Percentiles rank a stretch among this genome's conserved stretches.
phyloP scores from a whole-genome alignment of 1,284 basidiomycete genomes.

The Sanghuangporus weigelae region DNA sequence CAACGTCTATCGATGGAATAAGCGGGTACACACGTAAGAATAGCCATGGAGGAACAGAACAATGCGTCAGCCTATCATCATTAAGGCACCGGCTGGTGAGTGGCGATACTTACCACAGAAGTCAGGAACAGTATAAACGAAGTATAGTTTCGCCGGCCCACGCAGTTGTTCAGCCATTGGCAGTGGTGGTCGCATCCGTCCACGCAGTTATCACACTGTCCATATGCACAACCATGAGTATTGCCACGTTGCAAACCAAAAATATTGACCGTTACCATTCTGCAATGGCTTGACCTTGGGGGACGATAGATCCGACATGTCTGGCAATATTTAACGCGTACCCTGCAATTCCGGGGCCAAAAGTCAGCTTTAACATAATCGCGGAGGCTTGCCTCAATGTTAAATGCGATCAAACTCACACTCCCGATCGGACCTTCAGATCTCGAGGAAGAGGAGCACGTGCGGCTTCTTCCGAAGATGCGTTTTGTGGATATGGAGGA shows the following conservation, averaged over 20 bases:
- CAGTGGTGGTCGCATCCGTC: constrained; percentile 91
- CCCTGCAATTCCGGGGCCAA: constrained; percentile 39
- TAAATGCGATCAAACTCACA: constrained; percentile 45
- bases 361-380: constrained; percentile 4
- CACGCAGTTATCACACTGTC: constrained; percentile 89
- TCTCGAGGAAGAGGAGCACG: constrained; percentile 75
- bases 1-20: constrained; percentile 45
- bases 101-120: constrained; percentile 44
- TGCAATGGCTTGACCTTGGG: constrained; percentile 88
- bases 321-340: constrained; percentile 85
- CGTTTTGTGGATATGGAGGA: constrained; percentile 64
- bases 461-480: constrained; percentile 54
- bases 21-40: neutral
- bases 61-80: neutral
- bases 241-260: neutral
- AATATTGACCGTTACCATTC: constrained; percentile 53
- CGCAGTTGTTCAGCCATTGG: constrained; percentile 92
- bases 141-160: constrained; percentile 89
- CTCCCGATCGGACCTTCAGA: constrained; percentile 69
- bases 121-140: constrained; percentile 80
- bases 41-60: neutral
- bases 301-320: constrained; percentile 89
- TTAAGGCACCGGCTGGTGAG: constrained; percentile 5
- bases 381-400: neutral
- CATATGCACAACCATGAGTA: constrained; percentile 10